Evolutionary conservation across 805 yeast species (phyloP).

Genomic region (Lachancea meyersii): DNA sequence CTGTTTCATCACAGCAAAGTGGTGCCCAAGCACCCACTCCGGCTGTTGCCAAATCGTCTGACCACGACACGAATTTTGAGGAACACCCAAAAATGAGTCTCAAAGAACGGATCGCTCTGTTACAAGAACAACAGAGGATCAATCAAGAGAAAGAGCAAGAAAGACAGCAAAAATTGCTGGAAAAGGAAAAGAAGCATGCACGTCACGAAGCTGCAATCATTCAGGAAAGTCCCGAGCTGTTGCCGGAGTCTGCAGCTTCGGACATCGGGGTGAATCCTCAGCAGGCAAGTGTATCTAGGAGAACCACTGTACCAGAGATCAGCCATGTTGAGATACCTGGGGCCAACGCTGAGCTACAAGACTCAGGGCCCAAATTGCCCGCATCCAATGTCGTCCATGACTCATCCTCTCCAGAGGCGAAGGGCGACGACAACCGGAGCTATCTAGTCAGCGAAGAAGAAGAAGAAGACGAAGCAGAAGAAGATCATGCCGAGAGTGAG

Average conservation of each 20-base stretch:
- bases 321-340: background rate
- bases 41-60: conserved; percentile 13
- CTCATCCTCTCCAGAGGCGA: background rate
- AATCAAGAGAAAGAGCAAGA: conserved; percentile 70
- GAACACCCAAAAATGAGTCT: conserved; percentile 65
- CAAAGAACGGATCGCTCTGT: conserved; percentile 77
- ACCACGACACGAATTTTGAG: background rate
- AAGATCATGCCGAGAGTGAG: conserved; percentile 16
- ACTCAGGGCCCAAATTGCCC: background rate
- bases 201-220: conserved; percentile 9
- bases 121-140: conserved; percentile 75
- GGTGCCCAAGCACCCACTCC: background rate
- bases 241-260: background rate
- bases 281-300: background rate
- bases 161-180: conserved; percentile 46
- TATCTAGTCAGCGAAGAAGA: background rate
- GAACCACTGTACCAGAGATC: background rate
- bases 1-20: background rate
- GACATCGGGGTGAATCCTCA: background rate
- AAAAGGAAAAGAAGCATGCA: conserved; percentile 34
- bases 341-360: background rate
- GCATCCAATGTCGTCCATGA: background rate
- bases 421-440: background rate
- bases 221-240: background rate
- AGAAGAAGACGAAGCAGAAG: conserved; percentile 16